phyloP scores from a whole-genome alignment of 2,329 filamentous ascomycete species.

The Paraphaeosphaeria sporulosa region DNA sequence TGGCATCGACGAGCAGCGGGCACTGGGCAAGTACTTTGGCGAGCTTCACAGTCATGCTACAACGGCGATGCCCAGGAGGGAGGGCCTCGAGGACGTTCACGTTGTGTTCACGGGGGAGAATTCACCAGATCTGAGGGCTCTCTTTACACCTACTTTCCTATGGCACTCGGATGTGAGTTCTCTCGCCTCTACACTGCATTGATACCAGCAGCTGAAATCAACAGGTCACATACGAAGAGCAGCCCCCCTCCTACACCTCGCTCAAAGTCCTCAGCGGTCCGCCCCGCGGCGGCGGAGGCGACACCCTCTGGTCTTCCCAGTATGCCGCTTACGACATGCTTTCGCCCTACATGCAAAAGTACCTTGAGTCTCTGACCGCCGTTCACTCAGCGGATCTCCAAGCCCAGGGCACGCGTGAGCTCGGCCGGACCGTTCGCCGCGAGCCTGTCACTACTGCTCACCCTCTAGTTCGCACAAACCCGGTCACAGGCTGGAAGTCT shows the following conservation, averaged over 20 bases:
- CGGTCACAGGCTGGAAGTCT: conserved; percentile 68
- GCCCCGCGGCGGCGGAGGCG: conserved; percentile 63
- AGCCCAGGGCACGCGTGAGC: conserved; percentile 58
- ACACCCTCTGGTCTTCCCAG: conserved; percentile 65
- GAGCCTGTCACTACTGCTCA: conserved; percentile 63
- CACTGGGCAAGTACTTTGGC: conserved; percentile 62
- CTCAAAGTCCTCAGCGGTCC: conserved; percentile 63
- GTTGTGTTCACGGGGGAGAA: conserved; percentile 64
- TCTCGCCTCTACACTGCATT: not conserved
- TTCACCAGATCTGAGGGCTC: conserved; percentile 60
- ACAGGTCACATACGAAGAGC: conserved; percentile 65
- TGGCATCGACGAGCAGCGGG: conserved; percentile 61
- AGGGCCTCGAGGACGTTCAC: conserved; percentile 64
- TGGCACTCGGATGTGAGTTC: conserved; percentile 63
- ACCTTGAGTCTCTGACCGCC: conserved; percentile 65
- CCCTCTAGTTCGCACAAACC: conserved; percentile 66
- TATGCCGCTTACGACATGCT: conserved; percentile 67
- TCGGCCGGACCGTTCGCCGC: conserved; percentile 61
- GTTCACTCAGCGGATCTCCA: conserved; percentile 64
- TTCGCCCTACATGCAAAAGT: conserved; percentile 64
- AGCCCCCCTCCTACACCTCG: conserved; percentile 65
- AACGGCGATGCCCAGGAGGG: conserved; percentile 58
- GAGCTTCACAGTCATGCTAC: conserved; percentile 64
- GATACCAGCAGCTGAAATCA: not conserved
- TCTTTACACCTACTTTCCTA: conserved; percentile 63